phyloP scores from a whole-genome alignment of 2,329 filamentous ascomycete genomes.

The Alternaria triticimaculans region DNA sequence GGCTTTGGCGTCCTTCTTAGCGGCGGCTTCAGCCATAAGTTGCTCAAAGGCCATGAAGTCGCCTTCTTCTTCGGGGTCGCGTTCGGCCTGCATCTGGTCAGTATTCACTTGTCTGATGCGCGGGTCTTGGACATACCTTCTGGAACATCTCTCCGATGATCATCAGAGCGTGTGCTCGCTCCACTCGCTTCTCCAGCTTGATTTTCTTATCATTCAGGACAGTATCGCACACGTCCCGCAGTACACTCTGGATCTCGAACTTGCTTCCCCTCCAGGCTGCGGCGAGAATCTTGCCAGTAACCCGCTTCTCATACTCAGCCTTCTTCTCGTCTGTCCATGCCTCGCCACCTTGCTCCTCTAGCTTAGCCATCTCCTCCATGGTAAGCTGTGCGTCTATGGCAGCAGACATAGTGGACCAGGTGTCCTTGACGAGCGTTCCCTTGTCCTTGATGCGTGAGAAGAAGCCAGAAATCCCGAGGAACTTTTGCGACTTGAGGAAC shows the following conservation, averaged over 20 bases:
- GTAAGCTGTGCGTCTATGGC: conserved; percentile 97
- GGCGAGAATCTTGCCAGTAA: conserved; percentile 97
- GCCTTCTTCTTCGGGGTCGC: conserved; percentile 93
- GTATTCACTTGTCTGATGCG: not conserved
- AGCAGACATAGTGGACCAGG: conserved; percentile 95
- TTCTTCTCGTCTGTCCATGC: conserved; percentile 99
- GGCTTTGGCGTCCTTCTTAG: conserved; percentile 86
- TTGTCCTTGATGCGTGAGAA: conserved; percentile 95
- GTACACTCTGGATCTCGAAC: conserved; percentile 96
- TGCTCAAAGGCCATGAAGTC: conserved; percentile 99
- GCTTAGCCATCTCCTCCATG: conserved; percentile 98
- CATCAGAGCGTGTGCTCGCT: conserved; percentile 88
- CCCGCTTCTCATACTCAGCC: conserved; percentile 90
- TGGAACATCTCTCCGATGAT: conserved; percentile 88
- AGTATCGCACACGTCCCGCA: conserved; percentile 91
- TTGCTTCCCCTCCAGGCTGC: conserved; percentile 96
- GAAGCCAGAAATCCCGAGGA: conserved; percentile 94
- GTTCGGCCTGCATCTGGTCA: conserved; percentile 68
- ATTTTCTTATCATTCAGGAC: conserved; percentile 83
- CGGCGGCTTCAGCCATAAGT: conserved; percentile 92
- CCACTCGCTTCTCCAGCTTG: conserved; percentile 80
- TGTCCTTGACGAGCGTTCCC: conserved; percentile 95
- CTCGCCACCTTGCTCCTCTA: conserved; percentile 92
- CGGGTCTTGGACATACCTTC: conserved; percentile 66
- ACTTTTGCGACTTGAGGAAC: conserved; percentile 93